A percentile compares a stretch with the other conserved stretches of the same genome.
Conservation (phyloP, 805 yeast species). For the Grigorovia yakushimaensis region DNA sequence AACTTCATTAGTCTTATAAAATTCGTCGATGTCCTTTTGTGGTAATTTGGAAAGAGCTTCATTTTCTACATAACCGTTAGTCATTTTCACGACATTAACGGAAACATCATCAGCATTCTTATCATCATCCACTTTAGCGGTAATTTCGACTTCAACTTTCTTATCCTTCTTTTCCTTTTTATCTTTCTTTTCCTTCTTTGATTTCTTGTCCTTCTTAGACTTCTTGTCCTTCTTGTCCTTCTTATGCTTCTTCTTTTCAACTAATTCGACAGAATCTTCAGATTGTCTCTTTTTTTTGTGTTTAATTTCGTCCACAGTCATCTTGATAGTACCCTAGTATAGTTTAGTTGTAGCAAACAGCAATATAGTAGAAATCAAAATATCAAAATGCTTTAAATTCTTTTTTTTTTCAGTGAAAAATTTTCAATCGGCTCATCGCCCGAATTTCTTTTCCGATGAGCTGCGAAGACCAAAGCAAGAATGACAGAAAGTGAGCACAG, state of each 20-base stretch:
- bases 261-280: conserved; percentile 24
- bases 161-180: conserved; percentile 27
- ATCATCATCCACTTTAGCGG: conserved; percentile 7
- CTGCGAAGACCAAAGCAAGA: too few relatives aligned
- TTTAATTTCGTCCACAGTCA: conserved; percentile 31
- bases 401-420: too few relatives aligned
- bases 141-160: conserved; percentile 20
- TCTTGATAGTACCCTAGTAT: too few relatives aligned
- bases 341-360: background rate
- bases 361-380: background rate
- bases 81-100: conserved; percentile 4
- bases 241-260: conserved; percentile 23
- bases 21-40: conserved; percentile 49
- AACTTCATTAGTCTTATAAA: conserved; percentile 63
- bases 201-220: conserved; percentile 29
- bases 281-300: conserved; percentile 33
- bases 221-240: conserved; percentile 27
- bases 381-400: too few relatives aligned
- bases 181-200: conserved; percentile 24
- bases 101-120: background rate
- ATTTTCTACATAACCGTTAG: conserved; percentile 31
- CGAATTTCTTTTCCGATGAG: too few relatives aligned
- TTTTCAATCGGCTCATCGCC: background rate
- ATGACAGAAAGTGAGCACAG: too few relatives aligned
- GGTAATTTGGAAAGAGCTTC: conserved; percentile 34